Conservation (phyloP, 139 green algal genomes). For the Asterochloris erici region DNA sequence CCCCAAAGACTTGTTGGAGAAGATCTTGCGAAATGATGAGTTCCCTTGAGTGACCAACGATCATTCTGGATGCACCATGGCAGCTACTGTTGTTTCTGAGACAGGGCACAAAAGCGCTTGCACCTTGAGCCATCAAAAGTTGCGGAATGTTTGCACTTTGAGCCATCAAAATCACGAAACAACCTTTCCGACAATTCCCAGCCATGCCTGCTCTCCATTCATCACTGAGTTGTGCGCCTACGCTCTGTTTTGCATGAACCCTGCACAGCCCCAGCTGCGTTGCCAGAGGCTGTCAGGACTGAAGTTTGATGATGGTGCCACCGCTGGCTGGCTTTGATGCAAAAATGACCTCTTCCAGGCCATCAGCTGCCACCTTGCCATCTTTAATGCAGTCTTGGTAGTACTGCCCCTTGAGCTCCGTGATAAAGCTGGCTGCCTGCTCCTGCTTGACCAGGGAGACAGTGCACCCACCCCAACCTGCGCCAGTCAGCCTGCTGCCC, state of each 20-base stretch:
- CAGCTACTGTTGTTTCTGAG: too few species aligned
- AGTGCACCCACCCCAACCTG: constrained; percentile 93
- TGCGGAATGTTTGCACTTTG: too few species aligned
- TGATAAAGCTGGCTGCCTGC: constrained; percentile 59
- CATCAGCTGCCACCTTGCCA: constrained; percentile 23
- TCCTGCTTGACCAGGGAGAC: constrained; percentile 76
- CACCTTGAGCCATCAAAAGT: too few species aligned
- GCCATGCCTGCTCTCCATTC: too few species aligned
- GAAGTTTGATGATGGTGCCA: constrained; percentile 46
- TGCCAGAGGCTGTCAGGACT: neutral
- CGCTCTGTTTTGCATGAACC: too few species aligned
- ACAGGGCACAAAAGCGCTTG: too few species aligned
- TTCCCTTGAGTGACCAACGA: too few species aligned
- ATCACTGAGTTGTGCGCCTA: too few species aligned
- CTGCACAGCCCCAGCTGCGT: neutral
- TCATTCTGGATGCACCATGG: too few species aligned
- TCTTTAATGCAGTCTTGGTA: constrained; percentile 25
- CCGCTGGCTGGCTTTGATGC: constrained; percentile 49
- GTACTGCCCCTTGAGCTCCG: constrained; percentile 33
- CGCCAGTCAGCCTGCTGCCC: constrained; percentile 82
- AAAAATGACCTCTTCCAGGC: constrained; percentile 42
- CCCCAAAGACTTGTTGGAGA: neutral
- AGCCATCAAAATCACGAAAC: too few species aligned
- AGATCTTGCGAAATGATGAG: too few species aligned
- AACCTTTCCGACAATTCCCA: too few species aligned